phyloP scores from a whole-genome alignment of 2,329 filamentous ascomycete species.

The Neophaeococcomyces mojaviensis region DNA sequence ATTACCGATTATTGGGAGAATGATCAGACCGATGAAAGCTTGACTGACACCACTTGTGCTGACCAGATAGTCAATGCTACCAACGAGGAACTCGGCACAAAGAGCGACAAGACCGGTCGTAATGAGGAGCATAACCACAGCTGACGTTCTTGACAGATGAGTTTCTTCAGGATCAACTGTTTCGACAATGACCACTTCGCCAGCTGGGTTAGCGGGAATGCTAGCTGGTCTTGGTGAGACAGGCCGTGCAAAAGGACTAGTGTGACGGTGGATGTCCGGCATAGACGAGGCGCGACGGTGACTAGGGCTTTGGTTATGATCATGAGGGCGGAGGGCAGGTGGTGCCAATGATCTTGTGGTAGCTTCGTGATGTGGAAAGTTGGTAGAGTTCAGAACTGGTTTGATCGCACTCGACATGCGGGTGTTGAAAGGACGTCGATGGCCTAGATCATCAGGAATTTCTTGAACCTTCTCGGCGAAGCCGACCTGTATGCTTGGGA shows the following conservation, averaged over 20 bases:
- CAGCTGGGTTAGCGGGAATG: conserved; percentile 4
- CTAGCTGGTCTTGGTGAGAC: conserved; percentile 28
- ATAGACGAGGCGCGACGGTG: conserved; percentile 63
- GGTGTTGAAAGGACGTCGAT: conserved; percentile 47
- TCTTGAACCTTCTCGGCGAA: conserved; percentile 42
- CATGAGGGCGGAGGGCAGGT: conserved; percentile 13
- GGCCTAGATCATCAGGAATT: conserved; percentile 23
- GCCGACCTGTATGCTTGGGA: conserved; percentile 43
- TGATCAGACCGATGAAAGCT: conserved; percentile 63
- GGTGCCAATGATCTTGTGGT: conserved; percentile 18
- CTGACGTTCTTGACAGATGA: conserved; percentile 34
- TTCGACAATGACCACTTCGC: conserved; percentile 28
- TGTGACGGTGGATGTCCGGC: conserved; percentile 56
- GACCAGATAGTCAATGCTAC: conserved; percentile 59
- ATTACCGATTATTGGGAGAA: conserved; percentile 66
- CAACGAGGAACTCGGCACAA: conserved; percentile 65
- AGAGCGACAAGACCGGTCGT: conserved; percentile 59
- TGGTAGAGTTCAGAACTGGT: conserved; percentile 17
- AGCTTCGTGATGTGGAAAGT: conserved; percentile 22
- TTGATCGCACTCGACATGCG: conserved; percentile 56
- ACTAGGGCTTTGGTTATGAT: conserved; percentile 40
- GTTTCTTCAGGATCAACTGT: conserved; percentile 24
- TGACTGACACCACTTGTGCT: conserved; percentile 50
- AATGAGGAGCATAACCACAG: conserved; percentile 55
- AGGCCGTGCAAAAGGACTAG: conserved; percentile 12